These are phyloP conservation scores for Hydnum rufescens DNA, from an alignment of 768 basidiomycete species.

Conservation along the genomic window DNA sequence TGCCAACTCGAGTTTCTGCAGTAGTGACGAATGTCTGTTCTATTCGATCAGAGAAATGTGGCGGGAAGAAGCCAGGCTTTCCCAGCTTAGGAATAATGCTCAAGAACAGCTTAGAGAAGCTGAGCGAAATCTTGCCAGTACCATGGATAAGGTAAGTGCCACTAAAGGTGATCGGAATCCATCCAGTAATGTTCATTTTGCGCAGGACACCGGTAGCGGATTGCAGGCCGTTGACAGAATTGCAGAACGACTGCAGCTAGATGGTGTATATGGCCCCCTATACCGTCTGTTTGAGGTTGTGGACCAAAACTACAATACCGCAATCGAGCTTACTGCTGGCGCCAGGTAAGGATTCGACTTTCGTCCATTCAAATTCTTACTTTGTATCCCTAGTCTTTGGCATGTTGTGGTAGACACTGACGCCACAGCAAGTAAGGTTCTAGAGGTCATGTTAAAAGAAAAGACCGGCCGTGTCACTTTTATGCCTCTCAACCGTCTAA, in stretches of 20 bases:
- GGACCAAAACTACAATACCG: constrained; percentile 74
- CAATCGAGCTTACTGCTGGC: constrained; percentile 87
- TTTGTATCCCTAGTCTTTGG: constrained; percentile 44
- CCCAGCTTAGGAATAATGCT: constrained; percentile 55
- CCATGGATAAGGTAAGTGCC: constrained; percentile 81
- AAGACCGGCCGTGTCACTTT: constrained; percentile 91
- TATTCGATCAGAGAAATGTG: constrained; percentile 40
- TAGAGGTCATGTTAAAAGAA: constrained; percentile 85
- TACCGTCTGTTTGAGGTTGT: constrained; percentile 85
- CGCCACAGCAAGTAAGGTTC: constrained; percentile 74
- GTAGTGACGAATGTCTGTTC: background rate
- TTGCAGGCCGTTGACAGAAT: constrained; percentile 74
- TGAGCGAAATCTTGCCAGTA: constrained; percentile 59
- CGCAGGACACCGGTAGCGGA: constrained; percentile 76
- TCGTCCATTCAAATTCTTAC: background rate
- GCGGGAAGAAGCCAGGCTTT: constrained; percentile 84
- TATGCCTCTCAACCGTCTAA: constrained; percentile 92
- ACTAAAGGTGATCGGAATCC: background rate
- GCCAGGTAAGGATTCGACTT: constrained; percentile 43
- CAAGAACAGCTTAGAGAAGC: constrained; percentile 61
- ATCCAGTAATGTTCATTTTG: background rate
- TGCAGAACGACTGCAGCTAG: constrained; percentile 45
- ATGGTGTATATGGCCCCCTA: constrained; percentile 80
- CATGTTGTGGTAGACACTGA: constrained; percentile 98
- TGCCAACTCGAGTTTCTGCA: background rate